These are phyloP conservation scores for Aspergillus asperescens DNA, from an alignment of 495 filamentous ascomycete genomes.

Conservation along the genomic window DNA sequence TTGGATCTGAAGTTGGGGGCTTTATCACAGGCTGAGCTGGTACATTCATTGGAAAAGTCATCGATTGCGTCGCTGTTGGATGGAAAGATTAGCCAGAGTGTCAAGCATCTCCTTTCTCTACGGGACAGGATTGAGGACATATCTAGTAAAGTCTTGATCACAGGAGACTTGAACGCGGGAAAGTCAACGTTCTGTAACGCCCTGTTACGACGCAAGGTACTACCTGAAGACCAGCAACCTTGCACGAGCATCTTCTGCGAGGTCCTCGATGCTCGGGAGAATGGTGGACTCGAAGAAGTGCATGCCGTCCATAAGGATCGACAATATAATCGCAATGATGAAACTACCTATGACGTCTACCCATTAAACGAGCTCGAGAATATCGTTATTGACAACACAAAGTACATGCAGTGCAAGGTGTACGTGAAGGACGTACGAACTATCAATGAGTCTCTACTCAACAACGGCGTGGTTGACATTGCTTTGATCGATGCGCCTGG, in stretches of 20 bases:
- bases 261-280: constrained; percentile 87
- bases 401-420: constrained; percentile 91
- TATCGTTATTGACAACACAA: constrained; percentile 80
- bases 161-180: constrained; percentile 93
- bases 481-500: constrained; percentile 95
- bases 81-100: constrained; percentile 86
- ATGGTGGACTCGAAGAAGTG: constrained; percentile 85
- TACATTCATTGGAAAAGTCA: constrained; percentile 91
- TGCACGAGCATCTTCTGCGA: constrained; percentile 99
- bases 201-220: constrained; percentile 79
- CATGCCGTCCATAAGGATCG: constrained; percentile 83
- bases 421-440: constrained; percentile 89
- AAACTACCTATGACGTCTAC: constrained; percentile 88
- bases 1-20: constrained; percentile 86
- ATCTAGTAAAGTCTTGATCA: constrained; percentile 95
- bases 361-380: constrained; percentile 70
- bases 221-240: constrained; percentile 97
- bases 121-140: constrained; percentile 96
- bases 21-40: constrained; percentile 79
- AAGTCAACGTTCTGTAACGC: constrained; percentile 99
- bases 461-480: constrained; percentile 97
- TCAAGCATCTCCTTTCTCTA: constrained; percentile 80
- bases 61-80: constrained; percentile 87
- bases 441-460: constrained; percentile 89
- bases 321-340: constrained; percentile 81